Base-by-base conservation (phyloP, 345 rosid genomes). In the Rubroshorea leprosula region DNA sequence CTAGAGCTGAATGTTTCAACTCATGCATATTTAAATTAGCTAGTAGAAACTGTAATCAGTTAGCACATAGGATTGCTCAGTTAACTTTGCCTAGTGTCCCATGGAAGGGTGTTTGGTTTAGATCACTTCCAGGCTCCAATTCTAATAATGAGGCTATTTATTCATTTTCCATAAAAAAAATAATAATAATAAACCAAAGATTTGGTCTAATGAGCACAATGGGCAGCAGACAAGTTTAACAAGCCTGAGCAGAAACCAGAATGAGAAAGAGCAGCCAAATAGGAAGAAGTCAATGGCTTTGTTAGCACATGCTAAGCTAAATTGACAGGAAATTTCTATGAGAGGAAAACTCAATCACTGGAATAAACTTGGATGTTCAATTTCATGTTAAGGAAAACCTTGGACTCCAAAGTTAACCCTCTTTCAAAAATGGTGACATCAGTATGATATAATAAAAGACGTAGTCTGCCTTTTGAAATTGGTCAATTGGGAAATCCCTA, bases 401-500 rank as follows among this genome's bases (percentile, higher is more conserved):
- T 19, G 12, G 24, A 20, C 15, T 54, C 6, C n/a, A 54, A 18
- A 19, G 16, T 27, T 3, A 19, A 54, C 5, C 25, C 18, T 54
- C 44, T 10, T 49, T 45, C 18, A 20, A 19, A 47, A 59, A 7
- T n/a, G 54, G 27, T 59, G 27, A 59, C 21, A 41, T 48, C 54
- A 47, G 27, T 26, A 45, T 59, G 54, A 48, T 27, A 7, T 14
- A 6, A 1, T 17, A 59, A 0, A 46, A 15, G 18, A 44, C 4
- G 14, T 1, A 60, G 48, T 29, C 20, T 49, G 26, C 55, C 54
- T 27, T 35, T 22, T 31, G 21, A 31, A 10, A 14, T 49, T 49
- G 29, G 48, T 0, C 5, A 51, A 60, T 31, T 19, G 29, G 5
- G 8, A 60, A 60, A 16, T 31, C 23, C 23, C 16, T 10, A 44